Base-by-base conservation (phyloP, 371 early-diverging fungal genomes). In the Haplosporangium sp. region DNA sequence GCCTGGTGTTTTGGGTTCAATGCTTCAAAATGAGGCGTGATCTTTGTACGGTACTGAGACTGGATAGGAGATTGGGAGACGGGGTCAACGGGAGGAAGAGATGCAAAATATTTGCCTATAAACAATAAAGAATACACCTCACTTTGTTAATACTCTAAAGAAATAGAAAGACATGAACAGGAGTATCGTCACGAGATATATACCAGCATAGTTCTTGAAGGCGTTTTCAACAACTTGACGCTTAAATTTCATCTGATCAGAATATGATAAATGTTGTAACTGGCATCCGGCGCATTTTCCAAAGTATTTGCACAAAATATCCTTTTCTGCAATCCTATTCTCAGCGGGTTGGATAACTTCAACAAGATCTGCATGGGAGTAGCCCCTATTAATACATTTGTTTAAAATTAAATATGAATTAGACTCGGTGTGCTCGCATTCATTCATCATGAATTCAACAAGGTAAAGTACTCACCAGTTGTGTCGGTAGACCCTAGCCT, bases 1-100 rank as follows among this genome's bases (percentile, higher is more conserved):
- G 77, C 77, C 53, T 67, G 82, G 42, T 86, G 82, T 61, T 85
- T 86, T 17, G 81, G 83, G 62, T 76, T 71, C 40, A 60, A 69
- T 5, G 67, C 77, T 47, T 89, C 87, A 74, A 88, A 88, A 66
- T 92, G 92, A 48, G 91, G 91, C 0, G 91, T 88, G 45, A 92
- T 82, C 77, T 92, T 92, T 17, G 88, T 91, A 56, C 92, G 85
- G 68, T 89, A 90, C 2, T 86, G 85, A 48, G 84, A 85, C 38
- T 84, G 76, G 52, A 84, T 53, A 6, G 92, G 91, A 2, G 89
- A 88, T 57, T 77, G 65, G 10, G 81, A 74, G 9, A 81, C 81
- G 0, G 81, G 75, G 38, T 81, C 81, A 13, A 81, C 74, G 45
- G 74, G 57, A 38, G 81, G 81, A 17, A 81, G 75, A 9, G 44